Base-by-base conservation (phyloP, 2,329 filamentous ascomycete genomes). In the Alternaria sp. region DNA sequence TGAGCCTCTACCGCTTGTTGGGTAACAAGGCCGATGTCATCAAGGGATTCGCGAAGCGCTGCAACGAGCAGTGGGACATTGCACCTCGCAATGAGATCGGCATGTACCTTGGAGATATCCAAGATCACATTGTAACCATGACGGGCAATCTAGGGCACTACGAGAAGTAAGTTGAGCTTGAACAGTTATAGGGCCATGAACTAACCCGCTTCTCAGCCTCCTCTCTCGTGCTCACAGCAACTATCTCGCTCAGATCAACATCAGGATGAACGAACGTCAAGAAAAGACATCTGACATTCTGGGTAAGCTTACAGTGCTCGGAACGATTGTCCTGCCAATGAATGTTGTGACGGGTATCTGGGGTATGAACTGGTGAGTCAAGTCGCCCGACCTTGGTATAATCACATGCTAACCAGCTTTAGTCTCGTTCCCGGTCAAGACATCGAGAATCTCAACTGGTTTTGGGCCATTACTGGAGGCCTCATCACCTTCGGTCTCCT, bases 61-160 rank as follows among this genome's bases (percentile, higher is more conserved):
- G 95, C 82, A 99, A 97, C 75, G 94, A 99, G 82, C 91, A 96
- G 67, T 99, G 94, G 93, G 92, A 97, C 71, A 92, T 99, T 60
- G 94, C 95, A 6, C 95, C 95, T 11, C 87, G 94, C 64, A 95
- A 92, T 34, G 95, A 99, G 77, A 98, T 99, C 76, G 95, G 95
- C n/a, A 81, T 99, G 54, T 99, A 98, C 80, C 83, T 99, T 60
- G 95, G 95, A 64, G 95, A 99, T 82, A 99, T 99, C 66, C 95
- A 99, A 79, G 95, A 99, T 82, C 95, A 99, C 78, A 98, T 99
- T 70, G 90, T 99, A 70, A 99, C 95, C 65, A 99, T 99, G 95
- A 98, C 94, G 38, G 92, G 91, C 53, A 99, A 98, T 76, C 81
- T 99, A 74, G 91, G 90, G 67, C 95, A 99, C 77, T 98, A 98